phyloP scores from a whole-genome alignment of 129 eudicot genomes.

The Glebionis coronaria region DNA sequence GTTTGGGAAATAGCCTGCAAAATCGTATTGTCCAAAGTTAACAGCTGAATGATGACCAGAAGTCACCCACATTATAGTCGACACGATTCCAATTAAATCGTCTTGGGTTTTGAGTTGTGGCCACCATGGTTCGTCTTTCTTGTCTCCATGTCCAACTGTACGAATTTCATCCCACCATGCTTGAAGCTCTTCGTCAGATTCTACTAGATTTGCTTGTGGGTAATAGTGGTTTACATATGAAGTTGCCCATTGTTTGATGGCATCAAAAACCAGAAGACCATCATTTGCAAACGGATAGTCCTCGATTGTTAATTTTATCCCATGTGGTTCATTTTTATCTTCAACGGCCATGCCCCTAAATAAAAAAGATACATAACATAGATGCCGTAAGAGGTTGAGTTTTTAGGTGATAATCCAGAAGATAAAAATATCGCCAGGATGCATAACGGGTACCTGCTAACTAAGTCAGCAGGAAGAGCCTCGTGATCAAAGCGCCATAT shows the following conservation, averaged over 20 bases:
- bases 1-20: slow-evolving; percentile 44
- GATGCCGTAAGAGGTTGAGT: not conserved
- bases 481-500: slow-evolving; percentile 70
- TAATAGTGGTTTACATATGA: slow-evolving; percentile 38
- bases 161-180: slow-evolving; percentile 58
- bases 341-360: slow-evolving; percentile 60
- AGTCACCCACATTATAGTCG: slow-evolving; percentile 41
- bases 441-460: slow-evolving; percentile 42
- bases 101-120: slow-evolving; percentile 37
- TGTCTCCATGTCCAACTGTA: slow-evolving; percentile 46
- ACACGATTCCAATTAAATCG: slow-evolving; percentile 29
- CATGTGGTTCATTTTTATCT: slow-evolving; percentile 36
- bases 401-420: not conserved
- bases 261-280: slow-evolving; percentile 43
- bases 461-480: slow-evolving; percentile 65
- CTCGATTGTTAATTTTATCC: slow-evolving; percentile 35
- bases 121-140: slow-evolving; percentile 61
- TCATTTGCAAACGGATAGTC: slow-evolving; percentile 57
- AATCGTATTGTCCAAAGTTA: slow-evolving; percentile 49
- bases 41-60: slow-evolving; percentile 51
- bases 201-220: slow-evolving; percentile 24
- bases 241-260: slow-evolving; percentile 47
- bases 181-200: slow-evolving; percentile 34
- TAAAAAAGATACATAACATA: not conserved
- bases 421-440: too few relatives aligned